These are phyloP conservation scores for Anethum foeniculum DNA, from an alignment of 140 eudicot species.

Conservation along the genomic window DNA sequence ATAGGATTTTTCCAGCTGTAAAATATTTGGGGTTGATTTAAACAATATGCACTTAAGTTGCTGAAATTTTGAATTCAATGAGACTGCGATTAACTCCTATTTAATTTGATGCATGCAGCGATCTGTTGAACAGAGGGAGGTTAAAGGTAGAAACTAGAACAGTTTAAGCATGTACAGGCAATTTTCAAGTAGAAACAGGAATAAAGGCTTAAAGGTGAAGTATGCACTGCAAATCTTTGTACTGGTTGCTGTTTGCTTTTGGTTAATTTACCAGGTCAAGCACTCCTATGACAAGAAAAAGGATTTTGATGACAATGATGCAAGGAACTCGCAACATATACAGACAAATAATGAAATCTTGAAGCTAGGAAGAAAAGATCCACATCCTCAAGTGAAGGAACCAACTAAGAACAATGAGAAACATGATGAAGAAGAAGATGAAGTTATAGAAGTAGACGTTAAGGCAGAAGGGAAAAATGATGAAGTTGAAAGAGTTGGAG, in stretches of 20 bases:
- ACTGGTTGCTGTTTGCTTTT: conserved; percentile 70
- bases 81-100: background rate
- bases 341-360: conserved; percentile 21
- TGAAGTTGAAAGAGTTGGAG: conserved; percentile 38
- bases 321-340: conserved; percentile 20
- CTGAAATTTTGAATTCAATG: background rate
- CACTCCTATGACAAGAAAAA: conserved; percentile 71
- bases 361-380: conserved; percentile 62
- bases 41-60: background rate
- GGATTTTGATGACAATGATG: conserved; percentile 43
- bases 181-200: conserved; percentile 59
- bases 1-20: background rate
- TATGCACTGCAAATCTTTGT: conserved; percentile 52
- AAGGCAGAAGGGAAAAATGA: conserved; percentile 20
- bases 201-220: conserved; percentile 54
- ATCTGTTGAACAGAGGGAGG: background rate
- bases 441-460: conserved; percentile 31
- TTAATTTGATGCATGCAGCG: background rate
- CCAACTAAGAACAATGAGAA: conserved; percentile 18
- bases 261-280: conserved; percentile 82
- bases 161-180: conserved; percentile 46
- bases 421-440: conserved; percentile 32
- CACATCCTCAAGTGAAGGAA: conserved; percentile 39
- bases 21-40: background rate
- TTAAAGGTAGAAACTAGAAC: background rate